Conservation (phyloP, 768 basidiomycete genomes). For the Podaxis carcinomalis region DNA sequence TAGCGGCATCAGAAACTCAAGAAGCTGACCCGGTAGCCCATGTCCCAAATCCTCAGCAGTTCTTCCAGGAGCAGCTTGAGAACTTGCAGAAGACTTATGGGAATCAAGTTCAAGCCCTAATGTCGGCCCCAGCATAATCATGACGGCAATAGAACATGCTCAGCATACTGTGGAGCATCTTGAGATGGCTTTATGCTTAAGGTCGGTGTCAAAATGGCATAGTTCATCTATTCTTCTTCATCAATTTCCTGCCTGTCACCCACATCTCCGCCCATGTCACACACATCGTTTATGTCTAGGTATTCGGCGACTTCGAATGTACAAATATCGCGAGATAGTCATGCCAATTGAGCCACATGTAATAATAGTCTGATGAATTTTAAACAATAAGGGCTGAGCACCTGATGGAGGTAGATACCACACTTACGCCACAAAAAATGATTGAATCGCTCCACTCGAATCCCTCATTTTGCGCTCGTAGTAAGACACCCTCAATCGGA, state of each 20-base stretch:
- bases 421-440: conserved; percentile 37
- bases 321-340: conserved; percentile 24
- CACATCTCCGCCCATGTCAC: neutral
- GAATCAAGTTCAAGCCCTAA: conserved; percentile 30
- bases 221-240: neutral
- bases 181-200: neutral
- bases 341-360: conserved; percentile 25
- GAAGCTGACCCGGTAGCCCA: conserved; percentile 60
- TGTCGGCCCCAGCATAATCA: conserved; percentile 24
- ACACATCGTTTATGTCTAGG: neutral
- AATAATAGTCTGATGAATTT: conserved; percentile 20
- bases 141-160: neutral
- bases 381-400: neutral
- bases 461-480: conserved; percentile 20
- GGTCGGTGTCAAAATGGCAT: neutral
- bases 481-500: conserved; percentile 45
- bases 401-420: neutral
- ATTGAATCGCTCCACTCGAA: conserved; percentile 35
- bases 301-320: conserved; percentile 14
- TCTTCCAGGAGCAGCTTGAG: conserved; percentile 43
- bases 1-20: conserved; percentile 72
- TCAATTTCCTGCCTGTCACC: no score
- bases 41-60: conserved; percentile 51
- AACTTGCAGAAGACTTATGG: conserved; percentile 33
- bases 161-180: no score